These are phyloP conservation scores for Xylariaceae sp. DNA, from an alignment of 2,329 filamentous ascomycete species.

Conservation along the genomic window DNA sequence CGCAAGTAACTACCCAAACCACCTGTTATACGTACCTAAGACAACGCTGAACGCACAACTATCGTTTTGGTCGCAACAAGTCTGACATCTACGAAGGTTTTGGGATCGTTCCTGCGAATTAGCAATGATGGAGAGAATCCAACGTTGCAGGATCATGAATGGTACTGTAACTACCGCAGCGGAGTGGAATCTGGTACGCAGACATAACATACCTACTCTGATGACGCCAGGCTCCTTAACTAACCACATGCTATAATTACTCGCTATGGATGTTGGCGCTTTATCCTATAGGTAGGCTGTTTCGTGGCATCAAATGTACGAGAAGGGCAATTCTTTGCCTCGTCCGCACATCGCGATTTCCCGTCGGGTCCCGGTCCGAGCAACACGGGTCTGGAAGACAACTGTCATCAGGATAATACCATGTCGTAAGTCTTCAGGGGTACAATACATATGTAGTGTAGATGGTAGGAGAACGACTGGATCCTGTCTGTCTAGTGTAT, in stretches of 20 bases:
- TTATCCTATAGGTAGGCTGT: too few species aligned
- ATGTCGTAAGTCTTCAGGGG: slow-evolving; percentile 12
- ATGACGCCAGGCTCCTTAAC: background rate
- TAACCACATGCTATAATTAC: too few species aligned
- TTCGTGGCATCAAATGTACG: too few species aligned
- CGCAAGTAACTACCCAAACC: too few species aligned
- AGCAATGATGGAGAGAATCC: slow-evolving; percentile 11
- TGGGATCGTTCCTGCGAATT: slow-evolving; percentile 19
- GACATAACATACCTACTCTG: background rate
- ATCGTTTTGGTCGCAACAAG: too few species aligned
- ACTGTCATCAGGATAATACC: slow-evolving; percentile 12
- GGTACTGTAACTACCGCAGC: background rate
- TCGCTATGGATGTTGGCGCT: too few species aligned
- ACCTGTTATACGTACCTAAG: too few species aligned
- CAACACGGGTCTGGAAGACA: slow-evolving; percentile 9
- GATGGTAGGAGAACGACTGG: slow-evolving; percentile 1
- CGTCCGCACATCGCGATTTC: slow-evolving; percentile 6
- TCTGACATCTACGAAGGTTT: slow-evolving; percentile 1
- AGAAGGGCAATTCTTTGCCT: slow-evolving; percentile 2
- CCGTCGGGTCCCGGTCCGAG: slow-evolving; percentile 11
- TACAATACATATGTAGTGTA: background rate
- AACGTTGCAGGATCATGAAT: slow-evolving; percentile 22
- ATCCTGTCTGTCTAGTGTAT: slow-evolving; percentile 4
- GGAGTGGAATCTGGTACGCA: too few species aligned
- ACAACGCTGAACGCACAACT: too few species aligned